Evolutionary conservation across 2,329 filamentous ascomycete species (phyloP), one percentile per base, ranked within the genome.

Genomic region (Colletotrichum tofieldiae): DNA sequence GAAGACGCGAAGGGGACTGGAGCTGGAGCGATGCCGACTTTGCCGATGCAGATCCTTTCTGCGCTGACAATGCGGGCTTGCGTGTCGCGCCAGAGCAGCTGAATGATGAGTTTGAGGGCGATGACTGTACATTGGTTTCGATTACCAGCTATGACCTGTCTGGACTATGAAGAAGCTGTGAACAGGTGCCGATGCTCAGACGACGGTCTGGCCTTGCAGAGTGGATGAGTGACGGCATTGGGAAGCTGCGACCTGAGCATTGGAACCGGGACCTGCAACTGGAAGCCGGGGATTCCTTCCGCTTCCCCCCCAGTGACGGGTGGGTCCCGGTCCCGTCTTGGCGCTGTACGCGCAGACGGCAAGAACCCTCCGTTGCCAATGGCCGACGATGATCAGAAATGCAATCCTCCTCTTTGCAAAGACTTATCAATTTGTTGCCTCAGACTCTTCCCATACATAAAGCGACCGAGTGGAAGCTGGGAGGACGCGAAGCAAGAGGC

Each of bases 241-340:
- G 39, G 43, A 56, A 55, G 47, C 29, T 60, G 47, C 35, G 52
- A 43, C 55, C 43, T 29, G 43, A 20, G 23, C 37, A 41, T 11
- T 39, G 37, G n/a, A 56, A 16, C 23, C 45, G 43, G 60, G 60
- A 60, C 37, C 26, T 52, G 43, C 20, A 73, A 41, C 35, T 56
- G 35, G 8, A 32, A 67, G 65, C 9, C 67, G 76, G 29, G 67
- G 56, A 80, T 80, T 12, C 35, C 56, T 65, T 49, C 69, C 65
- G 51, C n/a, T 9, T 41, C 51, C 23, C 45, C 11, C 55, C 45
- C 52, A 64, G 29, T 69, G 54, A 51, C 68, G 37, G 56, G 70
- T 59, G 70, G 70, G 54, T 54, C 65, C 54, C 47, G 59, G 6
- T 70, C 45, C 70, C 70, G 70, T 41, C 70, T 72, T 72, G 70